phyloP scores from a whole-genome alignment of 371 early-diverging fungal species.

The Syncephalastrum sp. region DNA sequence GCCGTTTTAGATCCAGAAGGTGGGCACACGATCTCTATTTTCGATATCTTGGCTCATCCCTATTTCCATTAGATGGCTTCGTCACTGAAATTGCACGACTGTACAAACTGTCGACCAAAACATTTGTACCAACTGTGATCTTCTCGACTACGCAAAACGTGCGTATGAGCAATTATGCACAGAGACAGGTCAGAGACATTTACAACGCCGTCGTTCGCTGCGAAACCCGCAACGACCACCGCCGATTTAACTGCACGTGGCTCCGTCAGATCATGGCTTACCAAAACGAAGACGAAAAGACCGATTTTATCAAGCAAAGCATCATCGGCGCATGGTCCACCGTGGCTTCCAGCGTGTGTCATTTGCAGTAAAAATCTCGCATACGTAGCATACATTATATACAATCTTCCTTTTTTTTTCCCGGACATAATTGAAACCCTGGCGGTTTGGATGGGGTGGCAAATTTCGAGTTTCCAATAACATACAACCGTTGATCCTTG shows the following conservation, averaged over 20 bases:
- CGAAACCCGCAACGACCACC: slow-evolving; percentile 46
- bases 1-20: slow-evolving; percentile 50
- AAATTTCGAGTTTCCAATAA: no score
- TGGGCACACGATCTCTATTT: slow-evolving; percentile 3
- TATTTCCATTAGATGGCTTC: slow-evolving; percentile 12
- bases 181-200: slow-evolving; percentile 51
- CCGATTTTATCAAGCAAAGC: slow-evolving; percentile 37
- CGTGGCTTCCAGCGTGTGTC: slow-evolving; percentile 33
- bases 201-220: slow-evolving; percentile 54
- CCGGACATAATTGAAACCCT: no score
- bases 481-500: no score
- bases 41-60: not conserved
- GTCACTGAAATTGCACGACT: slow-evolving; percentile 36
- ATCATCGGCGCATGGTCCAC: slow-evolving; percentile 41
- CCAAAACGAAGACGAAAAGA: slow-evolving; percentile 42
- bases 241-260: slow-evolving; percentile 56
- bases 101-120: slow-evolving; percentile 32
- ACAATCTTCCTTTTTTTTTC: no score
- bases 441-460: no score
- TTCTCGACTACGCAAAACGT: slow-evolving; percentile 55
- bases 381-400: no score
- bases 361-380: slow-evolving; percentile 26
- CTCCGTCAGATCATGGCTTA: slow-evolving; percentile 47
- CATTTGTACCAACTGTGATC: slow-evolving; percentile 53
- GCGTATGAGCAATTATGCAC: slow-evolving; percentile 49